Percentiles rank a stretch among this genome's conserved stretches.
phyloP scores from a whole-genome alignment of 306 rosid genomes.

The Carpinus fangiana region DNA sequence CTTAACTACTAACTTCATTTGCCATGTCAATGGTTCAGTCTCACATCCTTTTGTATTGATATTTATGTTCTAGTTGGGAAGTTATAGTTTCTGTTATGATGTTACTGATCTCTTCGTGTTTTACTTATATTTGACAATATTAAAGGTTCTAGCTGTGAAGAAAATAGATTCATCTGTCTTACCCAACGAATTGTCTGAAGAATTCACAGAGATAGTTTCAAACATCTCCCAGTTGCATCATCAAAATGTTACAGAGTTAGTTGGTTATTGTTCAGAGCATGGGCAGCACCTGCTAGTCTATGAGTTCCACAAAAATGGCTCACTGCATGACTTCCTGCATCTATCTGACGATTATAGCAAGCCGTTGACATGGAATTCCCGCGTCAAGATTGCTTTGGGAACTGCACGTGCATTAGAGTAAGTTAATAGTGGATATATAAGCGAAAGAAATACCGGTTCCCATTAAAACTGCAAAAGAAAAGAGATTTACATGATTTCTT shows the following conservation, averaged over 20 bases:
- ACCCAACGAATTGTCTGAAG: slow-evolving; percentile 51
- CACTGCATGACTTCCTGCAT: slow-evolving; percentile 87
- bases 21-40: slow-evolving; percentile 8
- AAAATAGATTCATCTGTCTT: slow-evolving; percentile 82
- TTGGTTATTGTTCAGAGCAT: slow-evolving; percentile 96
- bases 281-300: slow-evolving; percentile 86
- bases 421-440: slow-evolving; percentile 38
- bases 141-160: slow-evolving; percentile 92
- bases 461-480: background rate
- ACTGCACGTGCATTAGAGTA: slow-evolving; percentile 97
- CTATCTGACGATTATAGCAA: slow-evolving; percentile 77
- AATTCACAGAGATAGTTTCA: slow-evolving; percentile 71
- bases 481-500: background rate
- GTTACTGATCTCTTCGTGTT: slow-evolving; percentile 22
- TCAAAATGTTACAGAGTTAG: slow-evolving; percentile 85
- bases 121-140: slow-evolving; percentile 26
- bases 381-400: slow-evolving; percentile 96
- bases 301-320: slow-evolving; percentile 86
- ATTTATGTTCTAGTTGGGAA: slow-evolving; percentile 1
- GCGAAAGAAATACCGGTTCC: slow-evolving; percentile 15
- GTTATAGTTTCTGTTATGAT: slow-evolving; percentile 8
- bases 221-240: slow-evolving; percentile 79
- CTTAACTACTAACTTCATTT: slow-evolving; percentile 4
- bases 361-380: slow-evolving; percentile 94
- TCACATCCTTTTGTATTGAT: background rate